Percentiles rank a stretch among this genome's conserved stretches.
Evolutionary conservation across 805 yeast species (phyloP).

Genomic region (Candida patagonica): DNA sequence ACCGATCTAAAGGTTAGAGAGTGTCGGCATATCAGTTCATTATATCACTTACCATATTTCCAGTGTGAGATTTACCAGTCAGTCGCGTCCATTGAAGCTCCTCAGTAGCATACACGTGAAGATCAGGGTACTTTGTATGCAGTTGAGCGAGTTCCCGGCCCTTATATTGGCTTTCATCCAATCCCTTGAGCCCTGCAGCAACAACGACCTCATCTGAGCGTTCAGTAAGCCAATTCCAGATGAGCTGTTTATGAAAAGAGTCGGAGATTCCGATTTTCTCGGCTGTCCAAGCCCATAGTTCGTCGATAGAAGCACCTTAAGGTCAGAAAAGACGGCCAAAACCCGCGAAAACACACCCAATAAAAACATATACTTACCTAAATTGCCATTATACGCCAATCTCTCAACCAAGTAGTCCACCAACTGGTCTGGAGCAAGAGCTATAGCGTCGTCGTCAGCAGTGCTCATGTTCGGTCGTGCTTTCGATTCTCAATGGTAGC

Average conservation of each 20-base stretch:
- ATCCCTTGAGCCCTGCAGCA: conserved; percentile 5
- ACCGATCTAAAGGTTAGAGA: conserved; percentile 19
- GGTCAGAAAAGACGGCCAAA: conserved; percentile 1
- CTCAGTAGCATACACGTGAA: conserved; percentile 22
- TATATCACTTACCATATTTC: conserved; percentile 13
- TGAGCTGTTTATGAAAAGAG: conserved; percentile 13
- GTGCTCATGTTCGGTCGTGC: background rate
- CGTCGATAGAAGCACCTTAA: conserved; percentile 21
- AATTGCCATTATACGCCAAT: conserved; percentile 24
- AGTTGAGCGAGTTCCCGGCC: conserved; percentile 9
- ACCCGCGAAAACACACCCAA: background rate
- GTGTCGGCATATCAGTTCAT: background rate
- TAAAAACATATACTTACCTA: conserved; percentile 18
- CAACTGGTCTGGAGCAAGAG: conserved; percentile 23
- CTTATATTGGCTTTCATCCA: conserved; percentile 9
- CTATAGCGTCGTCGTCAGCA: background rate
- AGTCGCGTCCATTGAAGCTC: conserved; percentile 29
- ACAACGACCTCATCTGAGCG: conserved; percentile 16
- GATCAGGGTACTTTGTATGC: conserved; percentile 11
- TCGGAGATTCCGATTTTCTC: conserved; percentile 16
- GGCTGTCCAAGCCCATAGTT: conserved; percentile 21
- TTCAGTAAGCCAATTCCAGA: conserved; percentile 24
- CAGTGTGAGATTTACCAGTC: conserved; percentile 27
- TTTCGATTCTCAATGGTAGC: background rate
- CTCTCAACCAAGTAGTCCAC: conserved; percentile 23